These are phyloP conservation scores for Macrolepiota dolichaula DNA, from an alignment of 768 basidiomycete genomes.

Conservation along the genomic window DNA sequence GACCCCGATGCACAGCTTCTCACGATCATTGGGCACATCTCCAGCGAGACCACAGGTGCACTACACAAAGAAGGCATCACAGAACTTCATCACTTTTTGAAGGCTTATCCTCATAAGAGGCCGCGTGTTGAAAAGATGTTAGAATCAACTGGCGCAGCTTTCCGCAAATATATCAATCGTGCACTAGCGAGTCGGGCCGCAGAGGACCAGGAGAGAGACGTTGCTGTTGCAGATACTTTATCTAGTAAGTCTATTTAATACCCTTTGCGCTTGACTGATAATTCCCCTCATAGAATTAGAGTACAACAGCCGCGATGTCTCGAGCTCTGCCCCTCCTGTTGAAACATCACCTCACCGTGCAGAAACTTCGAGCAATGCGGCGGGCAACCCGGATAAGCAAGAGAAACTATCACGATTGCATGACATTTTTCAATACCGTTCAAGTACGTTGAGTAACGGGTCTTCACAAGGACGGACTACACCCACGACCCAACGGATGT, in stretches of 20 bases:
- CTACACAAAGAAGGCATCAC: slow-evolving; percentile 94
- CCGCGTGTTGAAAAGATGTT: slow-evolving; percentile 83
- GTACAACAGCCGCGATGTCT: slow-evolving; percentile 44
- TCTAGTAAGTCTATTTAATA: slow-evolving; percentile 53
- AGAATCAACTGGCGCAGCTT: slow-evolving; percentile 84
- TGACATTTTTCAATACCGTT: slow-evolving; percentile 80
- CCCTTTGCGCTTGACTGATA: not conserved
- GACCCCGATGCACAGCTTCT: slow-evolving; percentile 85
- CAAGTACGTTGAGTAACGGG: slow-evolving; percentile 54
- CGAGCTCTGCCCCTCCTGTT: slow-evolving; percentile 27
- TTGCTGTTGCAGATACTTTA: slow-evolving; percentile 79
- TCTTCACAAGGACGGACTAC: slow-evolving; percentile 35
- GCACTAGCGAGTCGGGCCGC: slow-evolving; percentile 86
- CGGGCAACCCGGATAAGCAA: slow-evolving; percentile 40
- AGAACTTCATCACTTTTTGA: slow-evolving; percentile 90
- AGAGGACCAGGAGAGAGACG: slow-evolving; percentile 78
- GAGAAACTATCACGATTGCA: slow-evolving; percentile 74
- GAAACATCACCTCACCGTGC: slow-evolving; percentile 21
- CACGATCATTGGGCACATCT: slow-evolving; percentile 82
- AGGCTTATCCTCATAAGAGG: slow-evolving; percentile 83
- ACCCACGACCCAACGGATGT: slow-evolving; percentile 26
- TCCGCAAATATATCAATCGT: slow-evolving; percentile 87
- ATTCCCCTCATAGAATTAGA: slow-evolving; percentile 51
- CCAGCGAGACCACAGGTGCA: slow-evolving; percentile 84
- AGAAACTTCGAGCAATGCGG: slow-evolving; percentile 11